phyloP scores from a whole-genome alignment of 2,329 filamentous ascomycete genomes.

The Arthrobotrys sphaeroides region DNA sequence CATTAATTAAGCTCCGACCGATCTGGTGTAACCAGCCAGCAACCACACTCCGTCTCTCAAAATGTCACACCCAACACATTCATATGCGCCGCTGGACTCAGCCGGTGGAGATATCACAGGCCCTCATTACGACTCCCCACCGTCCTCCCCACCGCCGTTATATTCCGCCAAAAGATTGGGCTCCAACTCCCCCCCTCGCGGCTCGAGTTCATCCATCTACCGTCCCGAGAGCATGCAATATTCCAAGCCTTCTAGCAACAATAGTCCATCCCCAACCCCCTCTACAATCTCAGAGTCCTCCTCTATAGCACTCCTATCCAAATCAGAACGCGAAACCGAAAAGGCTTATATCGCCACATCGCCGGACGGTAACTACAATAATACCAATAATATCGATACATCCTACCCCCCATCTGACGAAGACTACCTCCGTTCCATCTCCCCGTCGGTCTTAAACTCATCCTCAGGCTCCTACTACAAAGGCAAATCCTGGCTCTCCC shows the following conservation, averaged over 20 bases:
- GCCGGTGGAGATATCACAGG: too few species aligned
- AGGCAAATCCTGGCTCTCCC: constrained; percentile 14
- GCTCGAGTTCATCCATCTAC: constrained; percentile 3
- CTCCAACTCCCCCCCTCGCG: constrained; percentile 1
- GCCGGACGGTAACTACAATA: neutral
- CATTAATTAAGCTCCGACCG: too few species aligned
- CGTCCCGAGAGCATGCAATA: constrained; percentile 35
- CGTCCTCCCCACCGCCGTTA: constrained; percentile 16
- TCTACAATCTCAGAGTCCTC: neutral
- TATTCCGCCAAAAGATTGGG: constrained; percentile 5
- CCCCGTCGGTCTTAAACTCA: neutral
- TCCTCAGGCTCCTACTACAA: constrained; percentile 23
- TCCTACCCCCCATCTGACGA: neutral
- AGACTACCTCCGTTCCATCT: neutral
- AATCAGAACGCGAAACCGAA: constrained; percentile 28
- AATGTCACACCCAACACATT: constrained; percentile 52
- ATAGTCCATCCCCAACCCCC: neutral
- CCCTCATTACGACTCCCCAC: neutral
- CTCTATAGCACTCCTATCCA: constrained; percentile 20
- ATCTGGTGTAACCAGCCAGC: constrained; percentile 20
- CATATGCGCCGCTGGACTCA: constrained; percentile 17
- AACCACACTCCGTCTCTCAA: constrained; percentile 3
- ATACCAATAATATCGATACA: constrained; percentile 17
- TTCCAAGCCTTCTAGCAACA: neutral
- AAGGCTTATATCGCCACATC: constrained; percentile 4